These are phyloP conservation scores for Zygotorulaspora chibaensis DNA, from an alignment of 805 yeast species.

Conservation along the genomic window DNA sequence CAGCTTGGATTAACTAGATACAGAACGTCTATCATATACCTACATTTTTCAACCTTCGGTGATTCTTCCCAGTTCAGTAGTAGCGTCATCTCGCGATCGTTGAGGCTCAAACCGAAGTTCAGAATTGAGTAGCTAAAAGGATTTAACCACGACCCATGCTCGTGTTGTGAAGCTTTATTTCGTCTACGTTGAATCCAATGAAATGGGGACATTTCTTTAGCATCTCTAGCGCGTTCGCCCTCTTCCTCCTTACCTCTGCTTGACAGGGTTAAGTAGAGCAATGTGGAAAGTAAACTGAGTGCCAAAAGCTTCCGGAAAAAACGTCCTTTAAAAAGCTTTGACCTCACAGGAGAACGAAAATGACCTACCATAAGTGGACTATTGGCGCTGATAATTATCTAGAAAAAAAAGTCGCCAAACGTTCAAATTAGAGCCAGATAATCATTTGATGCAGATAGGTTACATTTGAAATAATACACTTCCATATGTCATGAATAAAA, in stretches of 20 bases:
- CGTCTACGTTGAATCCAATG: constrained; percentile 11
- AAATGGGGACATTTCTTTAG: constrained; percentile 6
- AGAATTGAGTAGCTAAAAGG: background rate
- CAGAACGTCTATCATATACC: constrained; percentile 18
- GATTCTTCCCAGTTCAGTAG: constrained; percentile 9
- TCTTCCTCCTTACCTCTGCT: too few species aligned
- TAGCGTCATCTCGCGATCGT: constrained; percentile 7
- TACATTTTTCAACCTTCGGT: constrained; percentile 19
- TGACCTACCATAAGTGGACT: background rate
- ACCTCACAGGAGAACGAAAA: background rate
- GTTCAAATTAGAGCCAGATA: too few species aligned
- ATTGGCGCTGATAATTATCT: too few species aligned
- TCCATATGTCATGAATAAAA: too few species aligned
- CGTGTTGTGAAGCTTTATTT: constrained; percentile 1
- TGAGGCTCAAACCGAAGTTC: background rate
- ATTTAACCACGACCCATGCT: background rate
- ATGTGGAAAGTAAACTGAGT: background rate
- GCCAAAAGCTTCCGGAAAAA: background rate
- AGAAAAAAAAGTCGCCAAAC: too few species aligned
- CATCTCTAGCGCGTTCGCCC: constrained; percentile 3
- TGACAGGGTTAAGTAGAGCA: constrained; percentile 1
- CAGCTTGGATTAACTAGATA: constrained; percentile 20
- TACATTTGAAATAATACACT: too few species aligned
- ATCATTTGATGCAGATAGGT: too few species aligned
- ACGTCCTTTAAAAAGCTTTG: constrained; percentile 2